Evolutionary conservation across 345 rosid species (phyloP), one percentile per base, ranked within the genome.

Genomic region (Physaria fendleri): DNA sequence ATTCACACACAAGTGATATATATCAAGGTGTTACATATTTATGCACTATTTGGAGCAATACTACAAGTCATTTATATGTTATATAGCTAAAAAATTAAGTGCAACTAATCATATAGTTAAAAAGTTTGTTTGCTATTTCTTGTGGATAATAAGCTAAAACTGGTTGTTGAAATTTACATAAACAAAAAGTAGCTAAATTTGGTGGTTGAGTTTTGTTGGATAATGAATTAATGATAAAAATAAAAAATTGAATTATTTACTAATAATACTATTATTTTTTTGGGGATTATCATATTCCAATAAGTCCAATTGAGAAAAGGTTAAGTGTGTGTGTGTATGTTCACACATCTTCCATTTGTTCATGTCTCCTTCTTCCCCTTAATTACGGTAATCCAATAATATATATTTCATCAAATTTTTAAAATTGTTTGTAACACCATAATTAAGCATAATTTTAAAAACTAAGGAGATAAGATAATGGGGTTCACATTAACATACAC

Each of bases 401-500:
- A n/a, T 51, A 59, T 16, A 25, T 21, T 24, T 10, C 32, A 12
- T 2, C 6, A 3, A 5, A 6, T 8, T 9, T 35, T 27, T 11
- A 25, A 24, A 37, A 8, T 34, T 39, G 27, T 51, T 43, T 21
- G 28, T 25, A 27, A 27, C 27, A 49, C 51, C 8, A 37, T 43
- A 13, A 35, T 37, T 48, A 39, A 37, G 28, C 38, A 55, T 23
- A 29, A 69, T 54, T 43, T 59, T 43, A 41, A 16, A 60, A 35
- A 45, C n/a, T 17, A 15, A 30, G 51, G 32, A 46, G 51, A 54
- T 69, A 45, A 45, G 63, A 45, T 68, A 46, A 61, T 61, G 73
- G 57, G 68, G 57, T 54, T 69, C 68, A 69, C 73, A 69, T 61
- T 61, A 54, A 38, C 23, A 68, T 34, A 68, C 62, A 44, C 62